Evolutionary conservation across 495 filamentous ascomycete species (phyloP), one percentile per base, ranked within the genome.

Genomic region (Penicillium longicatenatum): DNA sequence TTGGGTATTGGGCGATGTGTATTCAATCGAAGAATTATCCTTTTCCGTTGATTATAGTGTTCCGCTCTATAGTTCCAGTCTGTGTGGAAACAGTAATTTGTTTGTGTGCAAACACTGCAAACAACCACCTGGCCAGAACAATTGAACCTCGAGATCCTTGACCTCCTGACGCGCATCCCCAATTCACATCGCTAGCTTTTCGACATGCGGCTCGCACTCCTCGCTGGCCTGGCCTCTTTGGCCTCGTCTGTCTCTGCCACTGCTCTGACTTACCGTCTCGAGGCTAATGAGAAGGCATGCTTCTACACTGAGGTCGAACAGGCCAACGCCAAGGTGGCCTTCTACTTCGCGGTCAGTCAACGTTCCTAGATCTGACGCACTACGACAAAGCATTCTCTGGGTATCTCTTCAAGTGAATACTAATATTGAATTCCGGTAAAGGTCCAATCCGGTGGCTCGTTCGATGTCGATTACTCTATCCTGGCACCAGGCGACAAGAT

Each of bases 381-480:
- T n/a, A n/a, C 8, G 16, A 14, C 37, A 26, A 19, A 48, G 3
- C 11, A n/a, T n/a, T 17, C 8, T 1, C 30, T 7, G 30, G 12
- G 14, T 4, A 22, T 12, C 22, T 9, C 42, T 22, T 22, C 8
- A 45, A 21, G 31, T 22, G 6, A 22, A 21, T 30, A 17, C 45
- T 48, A 17, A 48, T 14, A 19, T 48, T 26, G 2, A n/a, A 24
- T 42, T 52, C 11, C 6, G 17, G 14, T 22, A 17, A 16, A 97
- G 92, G 93, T 97, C 19, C 92, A 97, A 94, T 89, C 92, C 17
- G 92, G 92, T 59, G 91, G 93, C 54, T 93, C 91, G 39, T 97
- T 96, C 81, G 93, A 98, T 79, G 82, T 99, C 72, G 92, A 97
- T 75, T 98, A 94, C 79, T 77, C 83, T 62, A 93, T 98, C 48